Evolutionary conservation across 1,284 basidiomycete species (phyloP).

Genomic region (Melanopsichium pennsylvanicum): DNA sequence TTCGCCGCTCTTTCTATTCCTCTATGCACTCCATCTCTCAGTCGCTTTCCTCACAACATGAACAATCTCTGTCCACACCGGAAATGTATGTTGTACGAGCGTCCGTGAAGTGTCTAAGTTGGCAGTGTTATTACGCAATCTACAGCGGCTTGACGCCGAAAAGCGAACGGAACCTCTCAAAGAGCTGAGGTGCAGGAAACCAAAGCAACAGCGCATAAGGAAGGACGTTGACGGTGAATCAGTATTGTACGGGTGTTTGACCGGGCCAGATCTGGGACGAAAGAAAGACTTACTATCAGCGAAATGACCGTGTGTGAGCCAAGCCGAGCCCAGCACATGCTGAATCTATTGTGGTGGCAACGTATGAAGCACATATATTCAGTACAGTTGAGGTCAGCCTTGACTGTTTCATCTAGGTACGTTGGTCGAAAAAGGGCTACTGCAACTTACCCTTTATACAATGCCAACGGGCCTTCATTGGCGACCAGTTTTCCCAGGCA

Average conservation of each 20-base stretch:
- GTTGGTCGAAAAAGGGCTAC: too few relatives aligned
- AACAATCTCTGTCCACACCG: slow-evolving; percentile 27
- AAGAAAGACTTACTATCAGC: slow-evolving; percentile 32
- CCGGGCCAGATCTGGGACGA: too few relatives aligned
- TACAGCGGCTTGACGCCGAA: slow-evolving; percentile 56
- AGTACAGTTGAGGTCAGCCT: too few relatives aligned
- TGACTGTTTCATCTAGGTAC: too few relatives aligned
- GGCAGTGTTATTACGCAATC: neutral
- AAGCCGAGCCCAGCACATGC: slow-evolving; percentile 56
- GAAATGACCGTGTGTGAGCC: slow-evolving; percentile 55
- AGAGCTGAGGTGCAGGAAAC: slow-evolving; percentile 22
- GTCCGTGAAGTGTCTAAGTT: neutral
- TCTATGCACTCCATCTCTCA: slow-evolving; percentile 5
- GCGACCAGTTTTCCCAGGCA: slow-evolving; percentile 40
- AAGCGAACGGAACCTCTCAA: slow-evolving; percentile 48
- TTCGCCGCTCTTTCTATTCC: slow-evolving; percentile 1
- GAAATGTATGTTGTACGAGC: slow-evolving; percentile 5
- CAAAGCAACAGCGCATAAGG: neutral
- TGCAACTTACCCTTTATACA: slow-evolving; percentile 56
- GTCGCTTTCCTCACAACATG: slow-evolving; percentile 5
- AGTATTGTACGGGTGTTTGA: too few relatives aligned
- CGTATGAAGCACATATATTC: neutral
- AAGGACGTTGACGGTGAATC: too few relatives aligned
- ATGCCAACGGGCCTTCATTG: slow-evolving; percentile 51
- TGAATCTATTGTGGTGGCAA: slow-evolving; percentile 20